phyloP scores from a whole-genome alignment of 257 asterid species.

The Linderniella brevidens region DNA sequence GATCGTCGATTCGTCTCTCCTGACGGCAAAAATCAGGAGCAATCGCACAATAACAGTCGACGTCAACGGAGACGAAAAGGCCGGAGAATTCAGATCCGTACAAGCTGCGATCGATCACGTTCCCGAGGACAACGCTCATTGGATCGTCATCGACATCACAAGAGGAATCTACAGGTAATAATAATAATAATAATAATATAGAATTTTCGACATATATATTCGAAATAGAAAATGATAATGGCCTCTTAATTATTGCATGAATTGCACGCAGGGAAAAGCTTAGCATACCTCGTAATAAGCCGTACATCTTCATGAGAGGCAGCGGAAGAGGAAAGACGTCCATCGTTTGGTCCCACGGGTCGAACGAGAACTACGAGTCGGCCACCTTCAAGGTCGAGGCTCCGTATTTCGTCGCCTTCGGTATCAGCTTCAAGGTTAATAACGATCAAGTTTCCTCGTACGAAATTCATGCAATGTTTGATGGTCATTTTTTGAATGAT shows the following conservation, averaged over 20 bases:
- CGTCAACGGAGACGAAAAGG: constrained; percentile 42
- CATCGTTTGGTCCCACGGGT: constrained; percentile 43
- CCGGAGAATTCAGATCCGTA: constrained; percentile 46
- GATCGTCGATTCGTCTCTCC: constrained; percentile 33
- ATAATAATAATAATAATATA: not conserved
- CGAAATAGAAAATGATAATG: not conserved
- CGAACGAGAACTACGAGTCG: constrained; percentile 23
- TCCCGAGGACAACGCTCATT: constrained; percentile 51
- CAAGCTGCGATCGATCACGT: constrained; percentile 60
- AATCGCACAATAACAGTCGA: constrained; percentile 36
- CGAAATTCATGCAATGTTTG: not conserved
- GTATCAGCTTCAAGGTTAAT: constrained; percentile 59
- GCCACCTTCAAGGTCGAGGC: constrained; percentile 62
- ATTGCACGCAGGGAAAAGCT: constrained; percentile 47
- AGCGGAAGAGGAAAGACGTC: constrained; percentile 48
- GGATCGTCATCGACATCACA: constrained; percentile 42
- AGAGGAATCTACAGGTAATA: constrained; percentile 64
- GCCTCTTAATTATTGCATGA: not conserved
- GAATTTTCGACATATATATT: no score
- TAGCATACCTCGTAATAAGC: constrained; percentile 35
- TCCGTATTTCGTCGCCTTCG: constrained; percentile 59
- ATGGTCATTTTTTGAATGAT: not conserved
- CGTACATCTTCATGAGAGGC: constrained; percentile 70
- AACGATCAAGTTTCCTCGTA: not conserved
- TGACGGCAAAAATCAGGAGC: constrained; percentile 22